These are phyloP conservation scores for Yamagishiella unicocca DNA, from an alignment of 139 green algal species.

Conservation along the genomic window DNA sequence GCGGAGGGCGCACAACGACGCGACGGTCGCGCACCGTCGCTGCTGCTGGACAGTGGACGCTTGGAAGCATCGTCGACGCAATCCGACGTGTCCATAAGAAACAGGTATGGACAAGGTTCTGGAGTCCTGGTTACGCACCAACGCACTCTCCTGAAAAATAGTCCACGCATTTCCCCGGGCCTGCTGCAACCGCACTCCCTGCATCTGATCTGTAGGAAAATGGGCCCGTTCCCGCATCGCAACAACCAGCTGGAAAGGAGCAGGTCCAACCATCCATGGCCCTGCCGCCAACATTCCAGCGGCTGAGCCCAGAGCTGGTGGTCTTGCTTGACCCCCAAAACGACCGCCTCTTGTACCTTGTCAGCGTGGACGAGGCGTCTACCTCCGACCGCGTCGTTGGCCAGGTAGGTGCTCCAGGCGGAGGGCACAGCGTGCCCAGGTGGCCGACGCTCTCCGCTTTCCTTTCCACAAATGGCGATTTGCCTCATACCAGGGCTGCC, in stretches of 20 bases:
- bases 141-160: not conserved
- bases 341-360: slow-evolving; percentile 10
- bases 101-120: not conserved
- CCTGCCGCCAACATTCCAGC: slow-evolving; percentile 22
- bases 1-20: no score
- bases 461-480: not conserved
- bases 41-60: not conserved
- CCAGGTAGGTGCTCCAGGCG: not conserved
- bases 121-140: not conserved
- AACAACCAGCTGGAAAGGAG: not conserved
- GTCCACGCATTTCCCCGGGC: not conserved
- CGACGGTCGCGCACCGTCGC: no score
- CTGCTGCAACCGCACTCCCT: not conserved
- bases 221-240: not conserved
- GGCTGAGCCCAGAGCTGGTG: not conserved
- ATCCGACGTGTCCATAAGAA: not conserved
- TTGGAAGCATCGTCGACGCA: not conserved
- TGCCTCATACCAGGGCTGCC: not conserved
- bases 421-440: not conserved
- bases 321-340: slow-evolving; percentile 20
- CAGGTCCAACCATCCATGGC: not conserved
- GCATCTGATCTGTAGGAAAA: no score
- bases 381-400: not conserved
- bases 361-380: not conserved
- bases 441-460: not conserved